These are phyloP conservation scores for Neurospora sp. DNA, from an alignment of 495 filamentous ascomycete species.

Conservation along the genomic window DNA sequence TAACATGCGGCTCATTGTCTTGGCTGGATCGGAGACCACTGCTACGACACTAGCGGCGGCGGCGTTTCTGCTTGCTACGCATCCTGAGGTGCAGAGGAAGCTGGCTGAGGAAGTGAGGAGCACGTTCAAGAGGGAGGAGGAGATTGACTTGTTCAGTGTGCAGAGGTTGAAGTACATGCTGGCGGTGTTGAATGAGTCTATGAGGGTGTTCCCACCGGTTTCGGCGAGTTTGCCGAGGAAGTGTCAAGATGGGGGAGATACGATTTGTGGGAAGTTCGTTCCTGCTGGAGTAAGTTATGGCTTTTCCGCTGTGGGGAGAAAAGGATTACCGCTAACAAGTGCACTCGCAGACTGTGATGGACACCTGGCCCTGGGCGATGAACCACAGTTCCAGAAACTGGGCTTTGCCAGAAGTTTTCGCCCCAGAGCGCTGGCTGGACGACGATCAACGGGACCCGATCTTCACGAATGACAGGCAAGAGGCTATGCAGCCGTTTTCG, in stretches of 20 bases:
- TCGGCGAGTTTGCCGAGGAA: conserved; percentile 32
- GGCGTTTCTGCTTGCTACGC: conserved; percentile 37
- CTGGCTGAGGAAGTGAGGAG: conserved; percentile 39
- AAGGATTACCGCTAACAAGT: no score
- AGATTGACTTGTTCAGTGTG: conserved; percentile 39
- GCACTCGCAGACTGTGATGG: no score
- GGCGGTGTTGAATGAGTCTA: conserved; percentile 44
- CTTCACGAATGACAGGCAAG: conserved; percentile 33
- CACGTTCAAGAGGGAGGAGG: conserved; percentile 30
- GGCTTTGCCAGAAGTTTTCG: conserved; percentile 32
- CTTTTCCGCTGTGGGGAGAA: no score
- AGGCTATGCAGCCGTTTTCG: conserved; percentile 35
- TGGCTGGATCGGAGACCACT: conserved; percentile 44
- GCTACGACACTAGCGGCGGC: conserved; percentile 39
- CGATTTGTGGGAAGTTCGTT: conserved; percentile 34
- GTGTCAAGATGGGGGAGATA: conserved; percentile 31
- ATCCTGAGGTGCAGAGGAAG: conserved; percentile 27
- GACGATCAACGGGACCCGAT: conserved; percentile 19
- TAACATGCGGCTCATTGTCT: conserved; percentile 16
- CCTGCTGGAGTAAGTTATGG: conserved; percentile 24
- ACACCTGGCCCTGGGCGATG: conserved; percentile 31
- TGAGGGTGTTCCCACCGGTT: conserved; percentile 47
- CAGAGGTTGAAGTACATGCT: conserved; percentile 39
- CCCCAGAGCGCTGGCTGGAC: conserved; percentile 41
- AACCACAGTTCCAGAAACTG: conserved; percentile 37